These are phyloP conservation scores for Primulina huaijiensis DNA, from an alignment of 257 asterid species.

Conservation along the genomic window DNA sequence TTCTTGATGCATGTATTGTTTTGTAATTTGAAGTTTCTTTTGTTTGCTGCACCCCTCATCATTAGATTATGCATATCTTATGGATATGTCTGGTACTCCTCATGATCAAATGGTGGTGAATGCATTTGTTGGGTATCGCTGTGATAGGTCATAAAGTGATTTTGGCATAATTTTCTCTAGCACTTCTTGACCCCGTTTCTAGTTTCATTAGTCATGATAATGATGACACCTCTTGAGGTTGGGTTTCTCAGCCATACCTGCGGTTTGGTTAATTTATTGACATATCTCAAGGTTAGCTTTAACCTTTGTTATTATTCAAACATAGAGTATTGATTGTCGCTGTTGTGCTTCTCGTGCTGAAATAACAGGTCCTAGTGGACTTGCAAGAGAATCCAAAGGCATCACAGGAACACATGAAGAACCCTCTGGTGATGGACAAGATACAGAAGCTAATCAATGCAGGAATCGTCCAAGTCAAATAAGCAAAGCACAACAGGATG, in stretches of 20 bases:
- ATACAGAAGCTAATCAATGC: slow-evolving; percentile 82
- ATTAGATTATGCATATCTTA: neutral
- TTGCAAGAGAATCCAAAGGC: slow-evolving; percentile 82
- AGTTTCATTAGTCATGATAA: too few relatives aligned
- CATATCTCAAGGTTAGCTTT: neutral
- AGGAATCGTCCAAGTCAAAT: slow-evolving; percentile 80
- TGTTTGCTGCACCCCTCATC: neutral
- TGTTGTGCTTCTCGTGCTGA: neutral
- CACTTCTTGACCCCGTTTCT: neutral
- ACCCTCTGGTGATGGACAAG: slow-evolving; percentile 85
- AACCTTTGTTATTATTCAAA: neutral
- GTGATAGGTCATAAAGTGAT: neutral
- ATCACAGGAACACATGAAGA: slow-evolving; percentile 83
- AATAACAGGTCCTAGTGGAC: slow-evolving; percentile 56
- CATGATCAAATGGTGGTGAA: neutral
- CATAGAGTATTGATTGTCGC: neutral
- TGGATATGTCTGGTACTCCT: neutral
- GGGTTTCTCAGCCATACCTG: neutral
- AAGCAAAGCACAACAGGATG: neutral
- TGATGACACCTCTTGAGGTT: neutral
- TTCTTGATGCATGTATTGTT: too few relatives aligned
- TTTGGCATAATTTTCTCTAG: neutral
- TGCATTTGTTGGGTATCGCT: neutral
- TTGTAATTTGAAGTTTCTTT: neutral
- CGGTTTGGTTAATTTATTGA: neutral